Percentiles rank a stretch among this genome's conserved stretches.
Conservation (phyloP, 2,329 filamentous ascomycete genomes). For the Venturia carpophila region DNA sequence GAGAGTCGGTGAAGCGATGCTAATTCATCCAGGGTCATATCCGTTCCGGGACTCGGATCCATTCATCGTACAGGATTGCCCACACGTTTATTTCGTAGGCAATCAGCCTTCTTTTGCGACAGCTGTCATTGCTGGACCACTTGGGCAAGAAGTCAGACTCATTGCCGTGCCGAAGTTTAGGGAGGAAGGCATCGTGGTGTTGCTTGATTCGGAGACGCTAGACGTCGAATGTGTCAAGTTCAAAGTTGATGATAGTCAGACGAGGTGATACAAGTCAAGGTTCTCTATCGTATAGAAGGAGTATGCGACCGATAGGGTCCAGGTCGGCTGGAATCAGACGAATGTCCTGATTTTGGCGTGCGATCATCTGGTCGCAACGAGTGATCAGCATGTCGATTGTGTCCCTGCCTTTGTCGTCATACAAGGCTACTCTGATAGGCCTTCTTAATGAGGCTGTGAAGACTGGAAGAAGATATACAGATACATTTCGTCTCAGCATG, state of each 20-base stretch:
- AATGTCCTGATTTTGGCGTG: too few species aligned
- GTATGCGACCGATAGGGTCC: too few species aligned
- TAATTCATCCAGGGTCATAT: constrained; percentile 63
- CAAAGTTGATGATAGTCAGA: not conserved
- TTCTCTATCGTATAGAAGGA: too few species aligned
- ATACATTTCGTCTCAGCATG: too few species aligned
- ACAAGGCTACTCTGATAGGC: too few species aligned
- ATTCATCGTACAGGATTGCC: constrained; percentile 76
- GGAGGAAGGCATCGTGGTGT: constrained; percentile 67
- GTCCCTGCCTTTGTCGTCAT: too few species aligned
- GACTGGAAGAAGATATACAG: too few species aligned
- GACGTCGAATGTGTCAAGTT: constrained; percentile 65
- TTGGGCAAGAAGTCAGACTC: constrained; percentile 65
- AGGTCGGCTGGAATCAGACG: too few species aligned
- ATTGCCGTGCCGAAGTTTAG: constrained; percentile 79
- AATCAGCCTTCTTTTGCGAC: constrained; percentile 75
- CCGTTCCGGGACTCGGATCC: constrained; percentile 92
- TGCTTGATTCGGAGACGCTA: constrained; percentile 80
- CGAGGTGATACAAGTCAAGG: not conserved
- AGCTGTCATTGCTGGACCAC: constrained; percentile 54
- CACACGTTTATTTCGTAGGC: constrained; percentile 85
- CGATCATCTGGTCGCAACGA: too few species aligned
- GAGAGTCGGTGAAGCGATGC: not conserved
- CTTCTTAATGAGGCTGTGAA: too few species aligned
- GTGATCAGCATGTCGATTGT: too few species aligned